Evolutionary conservation across 1,284 basidiomycete genomes (phyloP).

Genomic region (Phaffia rhodozyma): DNA sequence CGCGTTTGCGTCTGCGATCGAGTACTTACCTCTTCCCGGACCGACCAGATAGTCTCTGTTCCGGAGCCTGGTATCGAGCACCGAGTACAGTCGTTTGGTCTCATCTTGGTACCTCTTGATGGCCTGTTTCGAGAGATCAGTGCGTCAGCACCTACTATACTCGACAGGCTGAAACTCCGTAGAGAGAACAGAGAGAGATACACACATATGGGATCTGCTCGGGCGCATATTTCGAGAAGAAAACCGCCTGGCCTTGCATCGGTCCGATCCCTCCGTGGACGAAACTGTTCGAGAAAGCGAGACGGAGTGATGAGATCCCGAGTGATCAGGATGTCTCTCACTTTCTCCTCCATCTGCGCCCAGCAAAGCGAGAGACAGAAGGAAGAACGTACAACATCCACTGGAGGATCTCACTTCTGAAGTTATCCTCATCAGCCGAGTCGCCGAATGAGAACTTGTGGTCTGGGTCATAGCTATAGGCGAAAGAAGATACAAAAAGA

Average conservation of each 20-base stretch:
- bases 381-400: conserved; percentile 58
- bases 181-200: too few relatives aligned
- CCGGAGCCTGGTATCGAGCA: conserved; percentile 56
- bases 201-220: conserved; percentile 33
- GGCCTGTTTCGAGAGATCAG: conserved; percentile 17
- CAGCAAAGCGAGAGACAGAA: background rate
- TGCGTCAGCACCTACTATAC: too few relatives aligned
- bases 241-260: conserved; percentile 56
- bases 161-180: too few relatives aligned
- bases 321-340: too few relatives aligned
- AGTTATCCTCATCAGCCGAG: conserved; percentile 37
- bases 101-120: conserved; percentile 58
- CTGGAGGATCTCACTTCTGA: conserved; percentile 49
- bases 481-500: background rate
- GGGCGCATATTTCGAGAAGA: conserved; percentile 30
- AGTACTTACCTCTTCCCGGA: conserved; percentile 50
- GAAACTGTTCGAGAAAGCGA: background rate
- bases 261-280: conserved; percentile 15
- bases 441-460: conserved; percentile 46
- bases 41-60: conserved; percentile 44
- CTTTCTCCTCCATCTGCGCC: conserved; percentile 24
- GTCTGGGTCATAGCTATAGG: conserved; percentile 32
- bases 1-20: conserved; percentile 32
- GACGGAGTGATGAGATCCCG: too few relatives aligned
- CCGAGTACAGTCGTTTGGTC: conserved; percentile 61